Percentiles rank a stretch among this genome's conserved stretches.
These are phyloP conservation scores for Erodium maritimum DNA, from an alignment of 345 rosid genomes.

Conservation along the genomic window DNA sequence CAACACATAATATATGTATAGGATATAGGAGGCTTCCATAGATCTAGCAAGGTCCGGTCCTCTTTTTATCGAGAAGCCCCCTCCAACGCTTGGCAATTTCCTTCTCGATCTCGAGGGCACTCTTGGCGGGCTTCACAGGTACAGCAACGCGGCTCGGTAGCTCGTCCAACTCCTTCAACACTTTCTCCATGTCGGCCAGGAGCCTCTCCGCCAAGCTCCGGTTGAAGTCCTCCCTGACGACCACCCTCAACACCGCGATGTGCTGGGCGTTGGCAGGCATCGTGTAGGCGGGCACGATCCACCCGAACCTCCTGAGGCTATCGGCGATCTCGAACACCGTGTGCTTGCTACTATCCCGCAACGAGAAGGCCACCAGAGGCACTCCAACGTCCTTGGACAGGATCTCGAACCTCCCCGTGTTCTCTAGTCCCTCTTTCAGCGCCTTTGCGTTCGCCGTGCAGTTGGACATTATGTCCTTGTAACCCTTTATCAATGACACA, in stretches of 20 bases:
- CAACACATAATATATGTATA: too few species aligned
- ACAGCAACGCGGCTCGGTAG: neutral
- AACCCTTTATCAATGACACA: conserved; percentile 3
- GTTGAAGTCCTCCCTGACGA: conserved; percentile 13
- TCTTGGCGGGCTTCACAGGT: neutral
- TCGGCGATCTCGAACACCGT: conserved; percentile 7
- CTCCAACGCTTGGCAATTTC: conserved; percentile 4
- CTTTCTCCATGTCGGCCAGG: conserved; percentile 7
- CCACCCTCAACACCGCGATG: conserved; percentile 11
- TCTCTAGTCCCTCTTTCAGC: conserved; percentile 10
- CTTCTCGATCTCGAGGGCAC: neutral
- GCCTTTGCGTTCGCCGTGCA: conserved; percentile 10
- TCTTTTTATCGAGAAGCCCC: neutral
- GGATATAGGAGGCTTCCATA: neutral
- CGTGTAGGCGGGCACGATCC: conserved; percentile 1
- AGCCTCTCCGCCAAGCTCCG: conserved; percentile 11
- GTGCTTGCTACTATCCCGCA: conserved; percentile 9
- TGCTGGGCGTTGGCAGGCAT: conserved; percentile 11
- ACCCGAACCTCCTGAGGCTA: conserved; percentile 11
- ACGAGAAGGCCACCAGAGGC: conserved; percentile 12
- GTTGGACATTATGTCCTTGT: conserved; percentile 6
- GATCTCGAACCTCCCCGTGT: conserved; percentile 6
- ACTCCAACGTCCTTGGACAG: conserved; percentile 13
- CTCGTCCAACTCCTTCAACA: conserved; percentile 7
- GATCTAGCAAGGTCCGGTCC: conserved; percentile 7